Percentiles rank a stretch among this genome's conserved stretches.
These are phyloP conservation scores for Halenospora varia DNA, from an alignment of 495 filamentous ascomycete genomes.

Conservation along the genomic window DNA sequence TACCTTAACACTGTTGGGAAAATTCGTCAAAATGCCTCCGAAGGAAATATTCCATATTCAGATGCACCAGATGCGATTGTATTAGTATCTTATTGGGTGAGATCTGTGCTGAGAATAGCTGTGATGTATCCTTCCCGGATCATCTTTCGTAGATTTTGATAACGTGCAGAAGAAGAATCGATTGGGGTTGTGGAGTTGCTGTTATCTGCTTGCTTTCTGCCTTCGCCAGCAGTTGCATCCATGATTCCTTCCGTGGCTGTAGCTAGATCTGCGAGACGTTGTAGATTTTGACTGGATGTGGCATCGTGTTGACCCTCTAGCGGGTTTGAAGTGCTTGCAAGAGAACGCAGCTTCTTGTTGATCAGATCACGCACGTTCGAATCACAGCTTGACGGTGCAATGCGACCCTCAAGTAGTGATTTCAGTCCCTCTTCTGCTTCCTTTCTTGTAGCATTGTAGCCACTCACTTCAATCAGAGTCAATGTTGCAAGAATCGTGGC, in stretches of 20 bases:
- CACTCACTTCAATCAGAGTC: conserved; percentile 62
- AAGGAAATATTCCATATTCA: background rate
- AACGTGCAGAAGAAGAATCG: background rate
- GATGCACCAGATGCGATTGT: too few relatives aligned
- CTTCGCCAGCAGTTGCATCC: conserved; percentile 14
- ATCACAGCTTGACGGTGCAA: conserved; percentile 13
- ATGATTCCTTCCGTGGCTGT: conserved; percentile 32
- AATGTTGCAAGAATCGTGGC: conserved; percentile 63
- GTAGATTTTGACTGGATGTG: conserved; percentile 42
- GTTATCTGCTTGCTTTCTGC: conserved; percentile 7
- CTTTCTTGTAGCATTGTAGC: conserved; percentile 29
- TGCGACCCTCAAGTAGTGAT: conserved; percentile 9
- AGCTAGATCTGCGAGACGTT: conserved; percentile 63
- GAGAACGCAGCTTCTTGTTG: conserved; percentile 31
- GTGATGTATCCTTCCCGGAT: conserved; percentile 2
- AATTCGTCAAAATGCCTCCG: background rate
- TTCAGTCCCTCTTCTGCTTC: conserved; percentile 31
- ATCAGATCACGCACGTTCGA: conserved; percentile 40
- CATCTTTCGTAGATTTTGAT: background rate
- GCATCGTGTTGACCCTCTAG: conserved; percentile 21
- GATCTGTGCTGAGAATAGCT: background rate
- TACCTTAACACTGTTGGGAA: conserved; percentile 1
- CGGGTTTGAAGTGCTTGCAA: conserved; percentile 13
- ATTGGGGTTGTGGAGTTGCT: background rate
- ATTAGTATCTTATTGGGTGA: background rate